Evolutionary conservation across 768 basidiomycete species (phyloP), one percentile per base, ranked within the genome.

Genomic region (Suillus plorans): DNA sequence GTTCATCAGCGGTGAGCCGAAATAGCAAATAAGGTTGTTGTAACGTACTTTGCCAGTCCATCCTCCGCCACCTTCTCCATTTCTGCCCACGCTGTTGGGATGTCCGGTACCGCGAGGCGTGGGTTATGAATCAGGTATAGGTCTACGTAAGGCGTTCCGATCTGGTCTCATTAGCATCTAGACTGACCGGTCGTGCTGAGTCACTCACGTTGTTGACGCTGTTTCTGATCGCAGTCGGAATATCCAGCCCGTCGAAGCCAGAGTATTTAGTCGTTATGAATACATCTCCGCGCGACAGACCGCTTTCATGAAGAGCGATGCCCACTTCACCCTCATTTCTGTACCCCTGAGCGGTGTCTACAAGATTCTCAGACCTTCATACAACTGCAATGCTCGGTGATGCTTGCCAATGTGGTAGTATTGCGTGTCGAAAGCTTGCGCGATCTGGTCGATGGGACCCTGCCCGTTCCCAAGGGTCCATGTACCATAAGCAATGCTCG

Each of bases 61-160:
- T 82, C 76, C 22, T 78, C 74, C 67, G 85, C 81, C 62, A 89
- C 67, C 20, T 80, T 79, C 70, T 90, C 89, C 80, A 91, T 84
- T 71, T 86, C 77, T 37, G 76, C 81, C 89, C 90, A 91, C 3
- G 80, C 80, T 44, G 82, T 85, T 2, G 85, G 83, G 44, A 89
- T 87, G 67, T 89, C 85, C 1, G 86, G 85, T 25, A 74, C 68
- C 10, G 84, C 86, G 22, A 86, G 74, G 4, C 78, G 69, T 8
- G 89, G 88, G 62, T 73, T 69, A 72, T 91, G 89, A 56, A 91
- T 86, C 49, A 91, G 83, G 73, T 92, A 92, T 45, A 91, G 73
- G 73, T 93, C 89, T 14, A 91, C 82, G 67, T 88, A 88, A 1
- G 79, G 70, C 5, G 91, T 78, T 0, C 86, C 88, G 25, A 91